phyloP scores from a whole-genome alignment of 2,329 filamentous ascomycete species.

The Calycina herbarum region DNA sequence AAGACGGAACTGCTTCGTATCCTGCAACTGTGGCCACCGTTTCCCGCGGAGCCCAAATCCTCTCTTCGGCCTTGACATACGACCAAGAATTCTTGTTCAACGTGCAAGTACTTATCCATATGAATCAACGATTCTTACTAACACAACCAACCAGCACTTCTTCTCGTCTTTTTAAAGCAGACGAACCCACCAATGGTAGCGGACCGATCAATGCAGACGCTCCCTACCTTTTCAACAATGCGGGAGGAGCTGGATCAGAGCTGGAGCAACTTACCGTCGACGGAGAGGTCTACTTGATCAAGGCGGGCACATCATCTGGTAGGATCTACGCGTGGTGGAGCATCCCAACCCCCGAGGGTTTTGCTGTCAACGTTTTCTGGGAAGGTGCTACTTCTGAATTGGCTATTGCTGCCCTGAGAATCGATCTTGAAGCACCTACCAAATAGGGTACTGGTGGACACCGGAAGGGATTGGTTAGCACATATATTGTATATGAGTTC shows the following conservation, averaged over 20 bases:
- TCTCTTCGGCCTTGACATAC: not conserved
- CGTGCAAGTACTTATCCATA: not conserved
- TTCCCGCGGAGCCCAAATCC: not conserved
- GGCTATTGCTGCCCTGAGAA: not conserved
- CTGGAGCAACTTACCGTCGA: not conserved
- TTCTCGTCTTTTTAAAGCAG: not conserved
- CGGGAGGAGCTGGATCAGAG: not conserved
- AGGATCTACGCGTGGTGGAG: not conserved
- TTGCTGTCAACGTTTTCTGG: not conserved
- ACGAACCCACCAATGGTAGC: constrained; percentile 1
- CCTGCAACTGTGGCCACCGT: not conserved
- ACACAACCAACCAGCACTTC: not conserved
- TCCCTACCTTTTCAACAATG: not conserved
- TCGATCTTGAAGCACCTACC: constrained; percentile 6
- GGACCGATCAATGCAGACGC: not conserved
- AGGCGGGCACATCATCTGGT: not conserved
- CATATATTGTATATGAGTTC: no score
- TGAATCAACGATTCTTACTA: not conserved
- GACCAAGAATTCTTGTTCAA: constrained; percentile 2
- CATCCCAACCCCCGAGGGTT: not conserved
- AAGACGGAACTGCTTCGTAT: not conserved
- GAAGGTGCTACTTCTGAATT: not conserved
- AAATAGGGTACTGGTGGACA: not conserved
- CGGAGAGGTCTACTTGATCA: not conserved
- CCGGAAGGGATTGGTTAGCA: no score